A percentile compares a stretch with the other conserved stretches of the same genome.
Evolutionary conservation across 1,284 basidiomycete genomes (phyloP).

Genomic region (Tylopilus sp.): DNA sequence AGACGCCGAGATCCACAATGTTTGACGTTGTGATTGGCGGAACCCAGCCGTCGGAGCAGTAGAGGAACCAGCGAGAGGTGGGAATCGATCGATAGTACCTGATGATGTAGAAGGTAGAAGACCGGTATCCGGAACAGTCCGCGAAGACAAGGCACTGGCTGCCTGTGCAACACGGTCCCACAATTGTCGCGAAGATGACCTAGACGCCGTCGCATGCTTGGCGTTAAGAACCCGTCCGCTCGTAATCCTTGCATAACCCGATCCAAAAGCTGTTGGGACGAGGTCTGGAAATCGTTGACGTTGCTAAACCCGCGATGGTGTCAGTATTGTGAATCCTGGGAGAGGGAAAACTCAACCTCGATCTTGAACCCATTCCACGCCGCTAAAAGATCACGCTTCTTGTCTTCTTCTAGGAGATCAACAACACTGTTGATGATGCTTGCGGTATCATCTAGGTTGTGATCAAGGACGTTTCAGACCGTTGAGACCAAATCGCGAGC

Average conservation of each 20-base stretch:
- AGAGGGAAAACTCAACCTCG: slow-evolving; percentile 62
- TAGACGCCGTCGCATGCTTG: slow-evolving; percentile 77
- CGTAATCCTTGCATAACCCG: slow-evolving; percentile 82
- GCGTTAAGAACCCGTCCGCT: slow-evolving; percentile 86
- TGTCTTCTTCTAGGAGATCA: slow-evolving; percentile 86
- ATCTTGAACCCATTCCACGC: slow-evolving; percentile 90
- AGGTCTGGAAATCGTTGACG: slow-evolving; percentile 88
- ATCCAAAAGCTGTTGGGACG: slow-evolving; percentile 66
- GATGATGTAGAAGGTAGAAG: slow-evolving; percentile 27
- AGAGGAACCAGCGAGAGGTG: slow-evolving; percentile 49
- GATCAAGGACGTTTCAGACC: slow-evolving; percentile 87
- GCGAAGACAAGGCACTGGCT: slow-evolving; percentile 71
- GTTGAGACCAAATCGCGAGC: slow-evolving; percentile 91
- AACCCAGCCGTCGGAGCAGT: slow-evolving; percentile 17
- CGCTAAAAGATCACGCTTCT: slow-evolving; percentile 78
- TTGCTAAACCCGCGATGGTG: slow-evolving; percentile 61
- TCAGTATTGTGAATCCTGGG: slow-evolving; percentile 4
- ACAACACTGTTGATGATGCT: slow-evolving; percentile 85
- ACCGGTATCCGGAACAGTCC: slow-evolving; percentile 25
- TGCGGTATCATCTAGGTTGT: slow-evolving; percentile 80
- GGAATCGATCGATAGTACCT: slow-evolving; percentile 55
- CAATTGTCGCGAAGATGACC: slow-evolving; percentile 72
- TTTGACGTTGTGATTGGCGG: slow-evolving; percentile 57
- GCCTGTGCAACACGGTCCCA: slow-evolving; percentile 92
- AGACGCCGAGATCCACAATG: slow-evolving; percentile 64